Evolutionary conservation across 139 green algal species (phyloP).

Genomic region (Mesotaenium endlicherianum): DNA sequence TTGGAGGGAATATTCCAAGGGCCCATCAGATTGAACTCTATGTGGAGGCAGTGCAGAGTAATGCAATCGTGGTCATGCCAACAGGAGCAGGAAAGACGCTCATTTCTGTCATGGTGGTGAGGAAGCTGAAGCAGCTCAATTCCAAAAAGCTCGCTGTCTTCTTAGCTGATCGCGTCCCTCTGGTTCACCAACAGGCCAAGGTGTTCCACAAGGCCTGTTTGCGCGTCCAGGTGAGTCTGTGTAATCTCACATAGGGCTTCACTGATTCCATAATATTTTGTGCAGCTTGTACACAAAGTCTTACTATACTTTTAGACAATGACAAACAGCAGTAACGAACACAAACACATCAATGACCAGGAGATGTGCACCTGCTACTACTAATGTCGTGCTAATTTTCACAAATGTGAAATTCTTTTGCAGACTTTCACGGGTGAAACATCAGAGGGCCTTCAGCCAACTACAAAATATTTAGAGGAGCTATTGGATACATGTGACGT

Average conservation of each 20-base stretch:
- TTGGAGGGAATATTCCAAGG: neutral
- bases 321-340: too few relatives aligned
- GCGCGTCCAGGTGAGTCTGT: too few relatives aligned
- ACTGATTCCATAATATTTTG: too few relatives aligned
- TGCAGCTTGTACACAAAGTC: too few relatives aligned
- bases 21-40: neutral
- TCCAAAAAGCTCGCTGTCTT: neutral
- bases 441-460: neutral
- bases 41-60: neutral
- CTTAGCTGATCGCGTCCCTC: neutral
- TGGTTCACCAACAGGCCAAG: neutral
- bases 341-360: too few relatives aligned
- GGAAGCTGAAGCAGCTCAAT: neutral
- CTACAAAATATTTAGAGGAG: neutral
- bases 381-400: too few relatives aligned
- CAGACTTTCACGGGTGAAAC: neutral
- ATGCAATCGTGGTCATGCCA: neutral
- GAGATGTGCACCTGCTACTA: too few relatives aligned
- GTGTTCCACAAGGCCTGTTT: neutral
- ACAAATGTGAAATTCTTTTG: too few relatives aligned
- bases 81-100: neutral
- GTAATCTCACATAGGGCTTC: too few relatives aligned
- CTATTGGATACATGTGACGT: neutral
- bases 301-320: too few relatives aligned
- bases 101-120: neutral